Conservation (phyloP, 2,329 filamentous ascomycete species). For the Fusarium nodosum region DNA sequence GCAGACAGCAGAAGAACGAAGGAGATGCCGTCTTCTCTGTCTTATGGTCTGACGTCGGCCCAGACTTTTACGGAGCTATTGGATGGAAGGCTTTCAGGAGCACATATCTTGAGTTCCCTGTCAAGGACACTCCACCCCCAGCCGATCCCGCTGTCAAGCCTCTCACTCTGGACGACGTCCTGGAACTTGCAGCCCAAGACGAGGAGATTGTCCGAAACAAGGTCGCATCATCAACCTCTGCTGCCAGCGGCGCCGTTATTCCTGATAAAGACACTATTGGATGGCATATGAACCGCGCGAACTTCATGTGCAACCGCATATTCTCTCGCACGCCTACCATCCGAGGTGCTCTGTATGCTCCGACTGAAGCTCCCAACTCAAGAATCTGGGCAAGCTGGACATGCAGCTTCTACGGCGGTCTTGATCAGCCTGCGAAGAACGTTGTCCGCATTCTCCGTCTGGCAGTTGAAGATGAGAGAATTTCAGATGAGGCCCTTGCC, state of each 20-base stretch:
- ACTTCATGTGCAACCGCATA: constrained; percentile 78
- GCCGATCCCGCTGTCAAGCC: constrained; percentile 51
- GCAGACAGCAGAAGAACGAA: constrained; percentile 46
- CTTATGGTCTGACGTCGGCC: constrained; percentile 88
- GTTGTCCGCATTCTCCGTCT: constrained; percentile 77
- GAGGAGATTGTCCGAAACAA: constrained; percentile 70
- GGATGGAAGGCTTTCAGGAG: constrained; percentile 85
- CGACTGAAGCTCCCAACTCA: constrained; percentile 59
- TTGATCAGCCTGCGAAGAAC: constrained; percentile 70
- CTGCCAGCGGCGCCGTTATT: constrained; percentile 53
- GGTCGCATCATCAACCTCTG: constrained; percentile 57
- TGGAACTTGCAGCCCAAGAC: constrained; percentile 73
- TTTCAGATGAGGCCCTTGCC: constrained; percentile 59
- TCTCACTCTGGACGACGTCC: constrained; percentile 72
- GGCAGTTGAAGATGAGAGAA: constrained; percentile 70
- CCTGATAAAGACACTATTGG: constrained; percentile 52
- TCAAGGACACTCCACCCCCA: constrained; percentile 48
- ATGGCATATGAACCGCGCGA: constrained; percentile 82
- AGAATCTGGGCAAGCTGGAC: constrained; percentile 83
- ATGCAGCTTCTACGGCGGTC: constrained; percentile 72
- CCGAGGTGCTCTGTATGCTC: constrained; percentile 77
- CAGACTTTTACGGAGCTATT: constrained; percentile 80
- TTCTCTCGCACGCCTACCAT: constrained; percentile 68
- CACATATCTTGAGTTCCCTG: constrained; percentile 74
- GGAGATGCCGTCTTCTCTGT: constrained; percentile 74